A percentile compares a stretch with the other conserved stretches of the same genome.
Evolutionary conservation across 2,329 filamentous ascomycete genomes (phyloP).

Genomic region (Trichoderma sp.): DNA sequence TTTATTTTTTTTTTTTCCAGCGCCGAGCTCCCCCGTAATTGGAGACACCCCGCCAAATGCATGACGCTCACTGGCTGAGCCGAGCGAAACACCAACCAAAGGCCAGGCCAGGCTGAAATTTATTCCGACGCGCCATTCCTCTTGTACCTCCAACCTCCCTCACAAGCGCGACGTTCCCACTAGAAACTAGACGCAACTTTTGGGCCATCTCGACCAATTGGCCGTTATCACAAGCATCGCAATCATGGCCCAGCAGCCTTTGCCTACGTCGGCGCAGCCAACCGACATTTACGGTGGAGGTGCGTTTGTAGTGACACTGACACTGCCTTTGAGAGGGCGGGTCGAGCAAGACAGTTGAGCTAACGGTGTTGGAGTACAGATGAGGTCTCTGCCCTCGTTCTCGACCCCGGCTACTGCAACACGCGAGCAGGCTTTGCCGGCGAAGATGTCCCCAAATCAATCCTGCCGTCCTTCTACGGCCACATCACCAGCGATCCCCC

Average conservation of each 20-base stretch:
- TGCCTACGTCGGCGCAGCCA: slow-evolving; percentile 55
- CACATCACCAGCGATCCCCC: slow-evolving; percentile 46
- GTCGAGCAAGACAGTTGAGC: slow-evolving; percentile 21
- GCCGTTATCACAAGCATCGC: slow-evolving; percentile 13
- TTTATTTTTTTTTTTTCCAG: neutral
- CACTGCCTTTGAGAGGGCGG: slow-evolving; percentile 23
- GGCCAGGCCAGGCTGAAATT: slow-evolving; percentile 32
- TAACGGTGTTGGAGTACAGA: slow-evolving; percentile 51
- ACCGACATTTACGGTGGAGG: slow-evolving; percentile 64
- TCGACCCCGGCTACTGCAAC: slow-evolving; percentile 89
- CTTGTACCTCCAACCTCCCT: slow-evolving; percentile 10
- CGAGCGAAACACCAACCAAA: slow-evolving; percentile 11
- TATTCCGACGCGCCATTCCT: slow-evolving; percentile 31
- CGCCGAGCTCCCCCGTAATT: slow-evolving; percentile 18
- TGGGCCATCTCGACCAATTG: slow-evolving; percentile 27
- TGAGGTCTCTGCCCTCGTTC: slow-evolving; percentile 94
- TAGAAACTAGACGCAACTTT: neutral
- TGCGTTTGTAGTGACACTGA: slow-evolving; percentile 30
- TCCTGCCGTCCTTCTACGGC: slow-evolving; percentile 88
- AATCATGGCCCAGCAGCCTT: slow-evolving; percentile 54
- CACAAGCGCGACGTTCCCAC: slow-evolving; percentile 27
- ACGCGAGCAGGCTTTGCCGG: slow-evolving; percentile 95
- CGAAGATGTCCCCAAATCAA: slow-evolving; percentile 93
- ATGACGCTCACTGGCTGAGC: slow-evolving; percentile 18
- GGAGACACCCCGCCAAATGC: slow-evolving; percentile 21